Evolutionary conservation across 257 asterid genomes (phyloP).

Genomic region (Solanum neorickii): DNA sequence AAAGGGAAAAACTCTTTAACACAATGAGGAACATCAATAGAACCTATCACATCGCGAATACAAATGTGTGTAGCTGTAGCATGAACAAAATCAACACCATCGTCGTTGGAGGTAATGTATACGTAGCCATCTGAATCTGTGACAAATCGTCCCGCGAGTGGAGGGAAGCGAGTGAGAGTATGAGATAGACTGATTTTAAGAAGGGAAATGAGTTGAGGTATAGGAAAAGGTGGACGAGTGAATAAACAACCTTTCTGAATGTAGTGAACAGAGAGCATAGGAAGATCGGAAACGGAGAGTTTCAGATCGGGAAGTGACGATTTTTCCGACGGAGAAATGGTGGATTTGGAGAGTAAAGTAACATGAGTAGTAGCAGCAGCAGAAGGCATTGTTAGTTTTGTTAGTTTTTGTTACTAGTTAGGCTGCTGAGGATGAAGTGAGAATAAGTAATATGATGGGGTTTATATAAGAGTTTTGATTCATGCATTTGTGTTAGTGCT

Average conservation of each 20-base stretch:
- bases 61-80: slow-evolving; percentile 1
- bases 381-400: slow-evolving; percentile 18
- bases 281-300: slow-evolving; percentile 66
- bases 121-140: not conserved
- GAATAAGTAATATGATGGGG: not conserved
- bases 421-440: slow-evolving; percentile 10
- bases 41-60: not conserved
- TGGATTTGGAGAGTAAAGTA: slow-evolving; percentile 19
- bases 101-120: slow-evolving; percentile 2
- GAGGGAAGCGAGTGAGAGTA: slow-evolving; percentile 8
- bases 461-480: slow-evolving; percentile 31
- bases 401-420: not conserved
- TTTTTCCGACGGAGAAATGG: slow-evolving; percentile 27
- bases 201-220: not conserved
- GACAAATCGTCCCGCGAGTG: not conserved
- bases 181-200: slow-evolving; percentile 3
- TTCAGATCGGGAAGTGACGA: slow-evolving; percentile 30
- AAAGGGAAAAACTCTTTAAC: slow-evolving; percentile 11
- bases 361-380: not conserved
- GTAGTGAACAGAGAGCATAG: slow-evolving; percentile 4
- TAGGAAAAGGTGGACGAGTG: slow-evolving; percentile 13
- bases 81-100: slow-evolving; percentile 8
- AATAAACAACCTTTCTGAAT: not conserved
- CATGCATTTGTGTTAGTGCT: slow-evolving; percentile 27
- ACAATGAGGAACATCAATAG: not conserved